phyloP scores from a whole-genome alignment of 2,329 filamentous ascomycete genomes.

The Scopulariopsis brevicaulis region DNA sequence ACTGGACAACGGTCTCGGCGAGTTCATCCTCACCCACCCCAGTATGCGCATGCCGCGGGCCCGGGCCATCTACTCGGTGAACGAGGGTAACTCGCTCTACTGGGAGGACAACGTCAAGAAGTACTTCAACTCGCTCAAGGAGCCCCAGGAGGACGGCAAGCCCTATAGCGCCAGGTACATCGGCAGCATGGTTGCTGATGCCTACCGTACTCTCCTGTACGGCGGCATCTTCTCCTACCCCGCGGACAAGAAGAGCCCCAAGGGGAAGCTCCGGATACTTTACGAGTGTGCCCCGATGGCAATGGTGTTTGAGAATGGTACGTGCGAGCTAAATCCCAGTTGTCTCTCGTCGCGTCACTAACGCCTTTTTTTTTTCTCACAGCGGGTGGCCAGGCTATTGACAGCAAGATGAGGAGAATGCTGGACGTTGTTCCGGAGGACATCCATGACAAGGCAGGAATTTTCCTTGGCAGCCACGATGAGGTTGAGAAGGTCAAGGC shows the following conservation, averaged over 20 bases:
- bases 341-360: not conserved
- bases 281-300: slow-evolving; percentile 99
- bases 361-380: slow-evolving; percentile 7
- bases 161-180: slow-evolving; percentile 95
- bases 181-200: slow-evolving; percentile 95
- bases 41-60: slow-evolving; percentile 77
- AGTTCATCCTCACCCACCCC: slow-evolving; percentile 97
- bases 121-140: slow-evolving; percentile 86
- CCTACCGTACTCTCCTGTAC: slow-evolving; percentile 89
- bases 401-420: slow-evolving; percentile 87
- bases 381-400: slow-evolving; percentile 87
- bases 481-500: slow-evolving; percentile 94
- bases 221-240: slow-evolving; percentile 97
- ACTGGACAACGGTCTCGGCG: slow-evolving; percentile 88
- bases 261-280: slow-evolving; percentile 92
- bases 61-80: slow-evolving; percentile 90
- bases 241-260: slow-evolving; percentile 94
- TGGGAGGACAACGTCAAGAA: slow-evolving; percentile 81
- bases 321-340: slow-evolving; percentile 20
- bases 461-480: slow-evolving; percentile 90
- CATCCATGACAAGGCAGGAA: slow-evolving; percentile 92
- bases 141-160: slow-evolving; percentile 61
- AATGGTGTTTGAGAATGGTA: slow-evolving; percentile 96
- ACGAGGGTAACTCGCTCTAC: slow-evolving; percentile 96
- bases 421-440: slow-evolving; percentile 78